Conservation (phyloP, 805 yeast genomes). For the Candida ficus region DNA sequence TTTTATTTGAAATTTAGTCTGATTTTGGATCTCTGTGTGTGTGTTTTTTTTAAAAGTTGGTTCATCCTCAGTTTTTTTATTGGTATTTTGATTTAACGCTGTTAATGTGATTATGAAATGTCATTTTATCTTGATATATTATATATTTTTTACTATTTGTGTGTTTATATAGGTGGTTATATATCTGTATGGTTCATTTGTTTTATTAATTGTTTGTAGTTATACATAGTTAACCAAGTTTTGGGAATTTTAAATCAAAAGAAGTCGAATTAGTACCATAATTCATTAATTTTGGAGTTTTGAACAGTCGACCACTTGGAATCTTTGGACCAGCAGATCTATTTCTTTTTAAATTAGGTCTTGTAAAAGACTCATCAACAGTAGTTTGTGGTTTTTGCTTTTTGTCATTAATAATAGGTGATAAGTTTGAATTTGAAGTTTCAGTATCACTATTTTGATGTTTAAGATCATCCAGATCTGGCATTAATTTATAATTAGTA, state of each 20-base stretch:
- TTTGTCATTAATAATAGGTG: background rate
- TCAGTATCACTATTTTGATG: constrained; percentile 2
- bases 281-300: constrained; percentile 7
- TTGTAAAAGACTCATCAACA: too few species aligned
- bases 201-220: background rate
- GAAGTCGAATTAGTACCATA: background rate
- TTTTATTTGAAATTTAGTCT: too few species aligned
- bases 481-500: background rate
- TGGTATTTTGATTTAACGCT: background rate
- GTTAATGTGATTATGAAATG: background rate
- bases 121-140: background rate
- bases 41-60: background rate
- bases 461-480: background rate
- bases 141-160: background rate
- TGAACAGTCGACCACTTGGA: constrained; percentile 10
- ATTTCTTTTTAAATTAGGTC: background rate
- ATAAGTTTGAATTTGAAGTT: too few species aligned
- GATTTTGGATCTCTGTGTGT: background rate
- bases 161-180: background rate
- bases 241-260: constrained; percentile 15
- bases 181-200: background rate
- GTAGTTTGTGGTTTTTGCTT: background rate
- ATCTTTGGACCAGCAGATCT: constrained; percentile 8
- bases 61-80: background rate
- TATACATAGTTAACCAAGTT: background rate